Evolutionary conservation across 2,329 filamentous ascomycete species (phyloP).

Genomic region (Pseudogymnoascus sp.): DNA sequence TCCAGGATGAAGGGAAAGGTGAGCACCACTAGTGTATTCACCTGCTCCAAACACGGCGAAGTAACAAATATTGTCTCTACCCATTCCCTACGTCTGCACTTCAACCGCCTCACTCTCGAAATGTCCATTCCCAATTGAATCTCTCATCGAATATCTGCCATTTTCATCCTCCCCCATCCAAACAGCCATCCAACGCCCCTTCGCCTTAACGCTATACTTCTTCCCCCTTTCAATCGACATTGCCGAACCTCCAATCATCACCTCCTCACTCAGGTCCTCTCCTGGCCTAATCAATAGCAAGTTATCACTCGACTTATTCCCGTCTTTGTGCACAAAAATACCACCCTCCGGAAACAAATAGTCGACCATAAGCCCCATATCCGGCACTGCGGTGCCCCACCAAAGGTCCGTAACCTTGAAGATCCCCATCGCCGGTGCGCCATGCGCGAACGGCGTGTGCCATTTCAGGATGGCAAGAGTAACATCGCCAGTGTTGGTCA

Average conservation of each 20-base stretch:
- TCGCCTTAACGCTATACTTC: constrained; percentile 27
- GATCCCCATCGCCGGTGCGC: constrained; percentile 24
- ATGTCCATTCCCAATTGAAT: neutral
- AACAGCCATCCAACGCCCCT: constrained; percentile 30
- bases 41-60: neutral
- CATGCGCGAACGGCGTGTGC: constrained; percentile 30
- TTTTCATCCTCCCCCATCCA: constrained; percentile 21
- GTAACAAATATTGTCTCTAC: neutral
- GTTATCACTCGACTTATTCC: neutral
- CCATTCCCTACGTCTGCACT: neutral
- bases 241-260: constrained; percentile 23
- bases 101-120: constrained; percentile 14
- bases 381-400: neutral
- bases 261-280: constrained; percentile 17
- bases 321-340: neutral
- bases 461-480: constrained; percentile 30
- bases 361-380: neutral
- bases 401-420: constrained; percentile 24
- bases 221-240: constrained; percentile 24
- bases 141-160: constrained; percentile 11
- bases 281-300: constrained; percentile 13
- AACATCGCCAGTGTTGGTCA: constrained; percentile 24
- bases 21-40: neutral
- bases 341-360: neutral
- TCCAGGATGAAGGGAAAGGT: neutral